Conservation (phyloP, 441 rosid genomes). For the Flueggea neowawraea region DNA sequence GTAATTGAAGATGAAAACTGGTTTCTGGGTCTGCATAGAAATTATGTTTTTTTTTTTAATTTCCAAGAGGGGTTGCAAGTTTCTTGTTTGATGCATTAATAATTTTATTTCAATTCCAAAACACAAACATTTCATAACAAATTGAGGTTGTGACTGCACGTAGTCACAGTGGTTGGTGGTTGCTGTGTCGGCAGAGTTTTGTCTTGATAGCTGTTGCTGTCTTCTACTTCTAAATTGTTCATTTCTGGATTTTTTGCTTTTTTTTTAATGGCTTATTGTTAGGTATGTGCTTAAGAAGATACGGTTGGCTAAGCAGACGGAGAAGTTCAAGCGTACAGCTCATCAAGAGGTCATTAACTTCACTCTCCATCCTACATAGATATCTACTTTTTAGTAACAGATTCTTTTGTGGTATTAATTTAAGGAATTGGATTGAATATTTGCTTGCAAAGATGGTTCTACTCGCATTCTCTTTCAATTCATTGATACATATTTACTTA, state of each 20-base stretch:
- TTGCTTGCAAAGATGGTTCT: too few relatives aligned
- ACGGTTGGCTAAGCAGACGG: constrained; percentile 83
- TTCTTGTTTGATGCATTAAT: neutral
- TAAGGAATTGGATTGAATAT: too few relatives aligned
- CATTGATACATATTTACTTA: too few relatives aligned
- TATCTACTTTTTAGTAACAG: neutral
- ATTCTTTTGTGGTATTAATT: too few relatives aligned
- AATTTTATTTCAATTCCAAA: too few relatives aligned
- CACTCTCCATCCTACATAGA: neutral
- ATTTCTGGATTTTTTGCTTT: neutral
- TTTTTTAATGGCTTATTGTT: constrained; percentile 19
- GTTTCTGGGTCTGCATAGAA: too few relatives aligned
- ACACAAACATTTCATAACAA: too few relatives aligned
- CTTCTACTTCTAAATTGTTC: constrained; percentile 7
- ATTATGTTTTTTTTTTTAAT: too few relatives aligned
- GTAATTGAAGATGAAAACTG: neutral
- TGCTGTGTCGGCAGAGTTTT: constrained; percentile 28
- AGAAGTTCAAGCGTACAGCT: constrained; percentile 81
- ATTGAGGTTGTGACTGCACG: too few relatives aligned
- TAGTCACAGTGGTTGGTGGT: constrained; percentile 1
- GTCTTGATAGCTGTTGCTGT: constrained; percentile 16
- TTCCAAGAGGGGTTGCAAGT: too few relatives aligned
- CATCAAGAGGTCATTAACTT: constrained; percentile 72
- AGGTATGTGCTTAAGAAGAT: constrained; percentile 95
- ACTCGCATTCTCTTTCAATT: too few relatives aligned